phyloP scores from a whole-genome alignment of 805 yeast species.

The Suhomyces sp. region DNA sequence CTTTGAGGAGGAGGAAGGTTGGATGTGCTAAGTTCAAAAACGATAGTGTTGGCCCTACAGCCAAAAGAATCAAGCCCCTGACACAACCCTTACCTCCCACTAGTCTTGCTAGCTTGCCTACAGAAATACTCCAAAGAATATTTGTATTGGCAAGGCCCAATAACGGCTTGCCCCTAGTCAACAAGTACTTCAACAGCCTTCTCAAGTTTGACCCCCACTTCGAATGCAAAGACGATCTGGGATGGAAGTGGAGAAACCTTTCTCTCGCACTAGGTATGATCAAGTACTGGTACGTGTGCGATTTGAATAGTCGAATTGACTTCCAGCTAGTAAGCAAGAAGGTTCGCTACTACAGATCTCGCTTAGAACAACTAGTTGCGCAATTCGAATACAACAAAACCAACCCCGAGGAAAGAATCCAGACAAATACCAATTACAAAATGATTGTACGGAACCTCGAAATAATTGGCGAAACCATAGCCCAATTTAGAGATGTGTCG shows the following conservation, averaged over 20 bases:
- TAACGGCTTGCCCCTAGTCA: constrained; percentile 34
- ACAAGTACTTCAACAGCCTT: constrained; percentile 24
- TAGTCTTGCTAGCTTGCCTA: constrained; percentile 36
- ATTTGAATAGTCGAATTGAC: constrained; percentile 17
- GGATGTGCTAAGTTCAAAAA: too few relatives aligned
- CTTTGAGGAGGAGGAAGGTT: constrained; percentile 11
- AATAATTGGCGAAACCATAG: not conserved
- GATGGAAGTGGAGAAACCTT: constrained; percentile 16
- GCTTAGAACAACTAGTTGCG: not conserved
- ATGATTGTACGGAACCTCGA: not conserved
- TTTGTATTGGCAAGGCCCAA: constrained; percentile 34
- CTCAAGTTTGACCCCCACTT: constrained; percentile 16
- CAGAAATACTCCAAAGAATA: constrained; percentile 39
- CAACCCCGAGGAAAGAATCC: not conserved
- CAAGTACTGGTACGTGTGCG: constrained; percentile 14
- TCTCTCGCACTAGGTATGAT: constrained; percentile 22
- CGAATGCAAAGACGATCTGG: not conserved
- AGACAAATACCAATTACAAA: constrained; percentile 1
- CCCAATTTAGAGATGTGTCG: not conserved
- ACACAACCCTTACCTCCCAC: not conserved
- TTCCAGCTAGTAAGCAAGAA: constrained; percentile 12
- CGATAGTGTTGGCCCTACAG: not conserved
- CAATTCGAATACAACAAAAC: not conserved
- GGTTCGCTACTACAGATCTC: constrained; percentile 10
- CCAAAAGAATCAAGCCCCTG: not conserved